phyloP scores from a whole-genome alignment of 371 early-diverging fungal genomes.

The Cladochytrium tenue region DNA sequence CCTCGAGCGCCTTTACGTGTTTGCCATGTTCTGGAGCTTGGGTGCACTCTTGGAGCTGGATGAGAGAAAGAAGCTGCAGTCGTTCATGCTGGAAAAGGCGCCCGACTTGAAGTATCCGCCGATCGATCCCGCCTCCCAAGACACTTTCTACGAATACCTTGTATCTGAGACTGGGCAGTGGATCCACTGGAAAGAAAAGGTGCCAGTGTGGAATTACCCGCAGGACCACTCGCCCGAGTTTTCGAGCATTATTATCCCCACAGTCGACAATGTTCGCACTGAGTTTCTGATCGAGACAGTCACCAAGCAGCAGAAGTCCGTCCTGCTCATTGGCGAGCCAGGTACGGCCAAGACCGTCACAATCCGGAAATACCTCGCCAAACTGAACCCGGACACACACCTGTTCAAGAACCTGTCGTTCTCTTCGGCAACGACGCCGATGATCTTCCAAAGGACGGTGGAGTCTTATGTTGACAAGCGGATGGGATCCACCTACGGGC shows the following conservation, averaged over 20 bases:
- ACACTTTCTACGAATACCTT: conserved; percentile 63
- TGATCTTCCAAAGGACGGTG: conserved; percentile 63
- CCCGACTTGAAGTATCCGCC: conserved; percentile 57
- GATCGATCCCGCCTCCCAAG: conserved; percentile 46
- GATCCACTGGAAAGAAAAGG: conserved; percentile 60
- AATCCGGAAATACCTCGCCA: conserved; percentile 53
- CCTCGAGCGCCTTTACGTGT: conserved; percentile 55
- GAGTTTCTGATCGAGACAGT: conserved; percentile 62
- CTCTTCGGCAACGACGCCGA: conserved; percentile 65
- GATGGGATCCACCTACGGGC: conserved; percentile 68
- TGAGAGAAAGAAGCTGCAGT: conserved; percentile 60
- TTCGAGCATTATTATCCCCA: conserved; percentile 64
- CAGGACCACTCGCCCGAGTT: conserved; percentile 59
- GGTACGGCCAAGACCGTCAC: conserved; percentile 69
- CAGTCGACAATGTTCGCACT: conserved; percentile 64
- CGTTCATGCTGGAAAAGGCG: conserved; percentile 48
- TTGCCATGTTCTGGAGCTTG: conserved; percentile 56
- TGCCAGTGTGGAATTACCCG: conserved; percentile 58
- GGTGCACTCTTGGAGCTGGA: conserved; percentile 63
- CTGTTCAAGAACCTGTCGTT: conserved; percentile 57
- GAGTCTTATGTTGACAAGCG: conserved; percentile 66
- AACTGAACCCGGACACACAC: conserved; percentile 56
- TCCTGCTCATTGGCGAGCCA: conserved; percentile 66
- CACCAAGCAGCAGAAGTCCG: conserved; percentile 51
- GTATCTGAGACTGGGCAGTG: conserved; percentile 61